phyloP scores from a whole-genome alignment of 73 alveolate species.

The Tetrahymena borealis region DNA sequence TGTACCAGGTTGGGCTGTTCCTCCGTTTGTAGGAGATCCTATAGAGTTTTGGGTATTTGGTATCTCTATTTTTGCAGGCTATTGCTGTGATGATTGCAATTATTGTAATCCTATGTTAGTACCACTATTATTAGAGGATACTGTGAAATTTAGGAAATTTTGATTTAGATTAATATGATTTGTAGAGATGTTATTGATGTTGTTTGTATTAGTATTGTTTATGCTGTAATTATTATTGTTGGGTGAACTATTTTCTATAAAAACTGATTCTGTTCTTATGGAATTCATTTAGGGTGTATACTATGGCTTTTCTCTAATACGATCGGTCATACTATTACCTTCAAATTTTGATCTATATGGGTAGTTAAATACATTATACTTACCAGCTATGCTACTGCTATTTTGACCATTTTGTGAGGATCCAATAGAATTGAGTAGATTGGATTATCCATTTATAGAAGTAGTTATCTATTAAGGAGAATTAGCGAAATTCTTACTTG shows the following conservation, averaged over 20 bases:
- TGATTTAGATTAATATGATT: not conserved
- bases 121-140: not conserved
- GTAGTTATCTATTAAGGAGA: not conserved
- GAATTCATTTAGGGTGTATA: not conserved
- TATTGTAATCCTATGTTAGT: not conserved
- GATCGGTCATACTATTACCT: not conserved
- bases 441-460: not conserved
- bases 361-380: not conserved
- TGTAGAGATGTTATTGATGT: not conserved
- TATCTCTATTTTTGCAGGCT: not conserved
- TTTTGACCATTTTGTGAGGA: not conserved
- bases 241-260: not conserved
- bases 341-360: not conserved
- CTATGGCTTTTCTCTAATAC: not conserved
- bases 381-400: not conserved
- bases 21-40: not conserved
- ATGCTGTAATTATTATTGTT: not conserved
- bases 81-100: not conserved
- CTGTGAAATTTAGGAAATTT: not conserved
- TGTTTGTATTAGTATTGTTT: not conserved
- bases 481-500: not conserved
- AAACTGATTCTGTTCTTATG: not conserved
- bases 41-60: not conserved
- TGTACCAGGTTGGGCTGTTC: not conserved
- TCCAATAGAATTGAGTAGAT: not conserved